Percentiles rank a stretch among this genome's conserved stretches.
Evolutionary conservation across 2,329 filamentous ascomycete genomes (phyloP).

Genomic region (Cytospora leucostoma): DNA sequence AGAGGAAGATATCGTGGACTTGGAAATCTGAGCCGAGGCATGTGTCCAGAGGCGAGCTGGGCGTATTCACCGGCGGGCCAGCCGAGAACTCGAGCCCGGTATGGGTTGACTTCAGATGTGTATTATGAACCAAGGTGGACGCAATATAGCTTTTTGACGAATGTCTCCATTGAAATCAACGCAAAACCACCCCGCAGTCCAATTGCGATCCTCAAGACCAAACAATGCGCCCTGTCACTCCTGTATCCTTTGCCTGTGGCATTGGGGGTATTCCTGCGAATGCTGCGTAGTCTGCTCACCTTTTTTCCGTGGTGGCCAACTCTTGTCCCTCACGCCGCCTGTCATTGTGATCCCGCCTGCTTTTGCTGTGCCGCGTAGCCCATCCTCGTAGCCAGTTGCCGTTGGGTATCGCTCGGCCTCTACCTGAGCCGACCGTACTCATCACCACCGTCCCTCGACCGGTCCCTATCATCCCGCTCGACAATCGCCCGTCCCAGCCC

Average conservation of each 20-base stretch:
- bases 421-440: slow-evolving; percentile 60
- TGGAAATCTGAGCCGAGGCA: neutral
- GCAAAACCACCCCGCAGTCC: neutral
- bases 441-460: slow-evolving; percentile 56
- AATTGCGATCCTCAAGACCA: slow-evolving; percentile 1
- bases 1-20: neutral
- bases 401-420: slow-evolving; percentile 15
- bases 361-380: neutral
- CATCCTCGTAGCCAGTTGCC: neutral
- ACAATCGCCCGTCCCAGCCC: slow-evolving; percentile 81
- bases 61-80: too few relatives aligned
- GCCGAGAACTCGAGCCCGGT: neutral
- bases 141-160: neutral
- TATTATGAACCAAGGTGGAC: neutral
- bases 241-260: neutral
- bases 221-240: slow-evolving; percentile 6
- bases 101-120: neutral
- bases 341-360: neutral
- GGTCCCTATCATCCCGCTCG: slow-evolving; percentile 45
- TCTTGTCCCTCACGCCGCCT: neutral
- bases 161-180: neutral
- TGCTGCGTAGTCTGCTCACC: neutral
- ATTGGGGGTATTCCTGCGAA: neutral
- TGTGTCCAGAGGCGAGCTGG: neutral
- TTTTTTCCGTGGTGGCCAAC: neutral